Base-by-base conservation (phyloP, 2,329 filamentous ascomycete species). In the Pseudogymnoascus destructans region DNA sequence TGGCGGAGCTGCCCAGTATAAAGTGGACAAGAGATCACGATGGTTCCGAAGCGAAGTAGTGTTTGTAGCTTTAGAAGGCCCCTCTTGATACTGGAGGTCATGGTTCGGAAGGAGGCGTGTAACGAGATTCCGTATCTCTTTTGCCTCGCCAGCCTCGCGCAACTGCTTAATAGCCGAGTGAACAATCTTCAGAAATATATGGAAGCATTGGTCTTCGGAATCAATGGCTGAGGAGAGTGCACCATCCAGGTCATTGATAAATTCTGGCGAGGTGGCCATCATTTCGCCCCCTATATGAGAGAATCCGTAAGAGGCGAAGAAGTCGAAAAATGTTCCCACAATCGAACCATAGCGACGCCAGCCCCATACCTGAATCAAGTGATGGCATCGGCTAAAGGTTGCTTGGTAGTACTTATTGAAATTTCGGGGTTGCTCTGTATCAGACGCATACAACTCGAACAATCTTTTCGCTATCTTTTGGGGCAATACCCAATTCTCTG, bases 401-500 rank as follows among this genome's bases (percentile, higher is more conserved):
- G 79, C 77, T 15, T 79, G 76, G 60, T 79, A 83, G 64, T 86
- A 86, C 60, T 79, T 78, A 62, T 85, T 86, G 73, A 86, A 85
- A 64, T 79, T 79, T 1, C 80, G 73, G 1, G 76, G 69, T 63
- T 86, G 82, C 19, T 74, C 74, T 2, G 69, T 65, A 58, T 82
- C 79, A n/a, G 70, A 69, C 60, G 74, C 73, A 65, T 86, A 86
- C 1, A 84, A 65, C 17, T 78, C 70, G 58, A 85, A 82, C 10
- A 85, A 74, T 5, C 75, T 74, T 62, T 74, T 79, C 54, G 85
- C 61, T 27, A 85, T 66, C 58, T 73, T 75, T 61, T 84, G 81
- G 0, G 81, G 77, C 11, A 86, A 66, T 3, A 64, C 62, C 84
- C 84, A 87, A 23, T 83, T 82, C 59, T 86, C 81, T 21, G 76